A percentile compares a stretch with the other conserved stretches of the same genome.
Evolutionary conservation across 225 moss, liverwort and hornwort species (phyloP).

Genomic region (Takakia lepidozioides): DNA sequence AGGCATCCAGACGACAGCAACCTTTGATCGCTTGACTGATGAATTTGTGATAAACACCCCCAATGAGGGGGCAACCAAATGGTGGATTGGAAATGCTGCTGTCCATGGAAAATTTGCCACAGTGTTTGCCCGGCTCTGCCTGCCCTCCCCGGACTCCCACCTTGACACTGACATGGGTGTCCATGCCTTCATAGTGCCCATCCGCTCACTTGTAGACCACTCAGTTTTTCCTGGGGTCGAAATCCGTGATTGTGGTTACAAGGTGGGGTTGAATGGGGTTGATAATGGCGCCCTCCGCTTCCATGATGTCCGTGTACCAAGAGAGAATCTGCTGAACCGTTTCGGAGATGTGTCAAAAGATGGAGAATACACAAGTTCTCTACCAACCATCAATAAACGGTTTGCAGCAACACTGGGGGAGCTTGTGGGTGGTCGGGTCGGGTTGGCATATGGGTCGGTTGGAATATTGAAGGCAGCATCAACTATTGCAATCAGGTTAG

Average conservation of each 20-base stretch:
- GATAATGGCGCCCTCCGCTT: conserved; percentile 78
- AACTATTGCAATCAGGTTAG: conserved; percentile 62
- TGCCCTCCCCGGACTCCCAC: conserved; percentile 63
- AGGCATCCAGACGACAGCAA: conserved; percentile 81
- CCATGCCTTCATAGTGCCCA: conserved; percentile 78
- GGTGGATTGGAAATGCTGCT: conserved; percentile 93
- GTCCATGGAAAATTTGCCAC: conserved; percentile 78
- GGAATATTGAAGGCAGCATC: conserved; percentile 68
- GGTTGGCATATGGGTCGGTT: conserved; percentile 77
- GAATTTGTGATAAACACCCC: conserved; percentile 73
- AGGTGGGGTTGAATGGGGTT: conserved; percentile 77
- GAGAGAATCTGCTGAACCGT: conserved; percentile 72
- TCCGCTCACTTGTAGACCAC: conserved; percentile 66
- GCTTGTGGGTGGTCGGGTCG: conserved; percentile 81
- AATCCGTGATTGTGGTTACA: conserved; percentile 77
- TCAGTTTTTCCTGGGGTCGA: conserved; percentile 69
- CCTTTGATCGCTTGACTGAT: conserved; percentile 56
- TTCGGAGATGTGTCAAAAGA: conserved; percentile 73
- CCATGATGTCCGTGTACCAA: conserved; percentile 61
- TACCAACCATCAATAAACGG: conserved; percentile 74
- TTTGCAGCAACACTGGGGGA: conserved; percentile 82
- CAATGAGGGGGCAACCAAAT: conserved; percentile 72
- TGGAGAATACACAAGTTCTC: conserved; percentile 65
- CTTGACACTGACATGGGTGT: conserved; percentile 71
- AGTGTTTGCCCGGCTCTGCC: conserved; percentile 64